Conservation (phyloP, 768 basidiomycete species). For the Auriculariales sp. region DNA sequence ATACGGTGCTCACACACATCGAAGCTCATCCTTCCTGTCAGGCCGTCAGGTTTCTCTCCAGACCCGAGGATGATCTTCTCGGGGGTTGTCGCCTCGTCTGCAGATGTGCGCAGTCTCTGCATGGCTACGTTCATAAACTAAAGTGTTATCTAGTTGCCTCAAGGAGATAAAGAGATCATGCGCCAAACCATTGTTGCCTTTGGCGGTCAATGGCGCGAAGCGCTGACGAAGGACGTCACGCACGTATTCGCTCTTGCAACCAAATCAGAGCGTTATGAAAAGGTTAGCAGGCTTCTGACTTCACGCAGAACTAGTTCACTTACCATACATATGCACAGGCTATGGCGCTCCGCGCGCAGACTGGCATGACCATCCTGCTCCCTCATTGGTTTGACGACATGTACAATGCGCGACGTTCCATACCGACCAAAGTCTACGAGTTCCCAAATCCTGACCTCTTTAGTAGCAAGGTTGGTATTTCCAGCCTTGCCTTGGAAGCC, state of each 20-base stretch:
- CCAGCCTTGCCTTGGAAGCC: conserved; percentile 31
- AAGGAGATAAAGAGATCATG: conserved; percentile 56
- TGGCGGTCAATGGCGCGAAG: conserved; percentile 69
- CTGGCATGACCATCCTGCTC: conserved; percentile 52
- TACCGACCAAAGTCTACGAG: conserved; percentile 14
- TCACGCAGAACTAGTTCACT: too few species aligned
- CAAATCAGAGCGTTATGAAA: conserved; percentile 33
- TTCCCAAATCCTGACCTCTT: conserved; percentile 8
- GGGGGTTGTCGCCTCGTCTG: conserved; percentile 58
- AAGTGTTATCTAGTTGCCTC: conserved; percentile 29
- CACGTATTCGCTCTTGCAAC: conserved; percentile 57
- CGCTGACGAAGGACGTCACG: conserved; percentile 73
- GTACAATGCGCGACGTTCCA: conserved; percentile 10
- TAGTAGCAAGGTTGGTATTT: not conserved
- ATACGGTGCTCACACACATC: not conserved
- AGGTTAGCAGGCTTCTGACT: too few species aligned
- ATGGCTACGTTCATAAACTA: not conserved
- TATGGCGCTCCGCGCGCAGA: conserved; percentile 43
- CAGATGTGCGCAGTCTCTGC: conserved; percentile 34
- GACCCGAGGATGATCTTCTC: conserved; percentile 74
- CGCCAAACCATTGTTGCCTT: conserved; percentile 56
- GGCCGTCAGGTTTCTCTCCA: conserved; percentile 53
- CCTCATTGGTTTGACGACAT: conserved; percentile 89
- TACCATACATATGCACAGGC: conserved; percentile 25
- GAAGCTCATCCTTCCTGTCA: conserved; percentile 11